Evolutionary conservation across 208 protist species (phyloP), one percentile per base, ranked within the genome.

Genomic region (Wallacemonas sp.): DNA sequence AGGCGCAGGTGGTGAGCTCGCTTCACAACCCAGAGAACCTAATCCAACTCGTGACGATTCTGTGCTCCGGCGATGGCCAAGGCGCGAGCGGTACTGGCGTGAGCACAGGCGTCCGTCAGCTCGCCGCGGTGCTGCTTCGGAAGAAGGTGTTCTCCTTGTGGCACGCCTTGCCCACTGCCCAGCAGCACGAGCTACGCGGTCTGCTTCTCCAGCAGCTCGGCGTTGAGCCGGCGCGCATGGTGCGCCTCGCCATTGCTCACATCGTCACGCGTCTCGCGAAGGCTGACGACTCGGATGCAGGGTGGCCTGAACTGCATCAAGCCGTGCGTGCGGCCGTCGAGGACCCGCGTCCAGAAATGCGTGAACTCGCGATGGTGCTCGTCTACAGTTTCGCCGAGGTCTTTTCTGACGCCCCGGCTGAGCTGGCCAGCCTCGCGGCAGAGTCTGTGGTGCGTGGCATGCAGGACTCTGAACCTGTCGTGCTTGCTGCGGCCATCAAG

Each of bases 341-440:
- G 30, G 81, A 82, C 71, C 51, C 68, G 5, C 71, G 82, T 8
- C 64, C 68, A 22, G 88, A 91, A 55, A 77, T 90, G 82, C 86
- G 91, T 5, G 91, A 94, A 77, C 62, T 96, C 28, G 71, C 88
- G 54, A 96, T 96, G 83, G 75, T 92, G 49, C 62, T 96, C 41
- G 76, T 91, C 19, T 86, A 91, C 77, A 84, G 84, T 68, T 71
- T 89, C 44, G 77, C 82, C 24, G 86, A 93, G 69, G 82, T 90
- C 33, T 77, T 91, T 31, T 55, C 70, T 4, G 77, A 83, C 42
- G 47, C 72, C 49, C 66, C 69, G 17, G 63, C 64, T 2, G 51
- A 33, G 51, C 53, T 80, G 1, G 70, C 55, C 34, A 59, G 58
- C 12, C 49, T 81, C 24, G 73, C 82, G 8, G 73, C 70, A 0